Conservation (phyloP, 805 yeast species). For the Candida dajiaensis region DNA sequence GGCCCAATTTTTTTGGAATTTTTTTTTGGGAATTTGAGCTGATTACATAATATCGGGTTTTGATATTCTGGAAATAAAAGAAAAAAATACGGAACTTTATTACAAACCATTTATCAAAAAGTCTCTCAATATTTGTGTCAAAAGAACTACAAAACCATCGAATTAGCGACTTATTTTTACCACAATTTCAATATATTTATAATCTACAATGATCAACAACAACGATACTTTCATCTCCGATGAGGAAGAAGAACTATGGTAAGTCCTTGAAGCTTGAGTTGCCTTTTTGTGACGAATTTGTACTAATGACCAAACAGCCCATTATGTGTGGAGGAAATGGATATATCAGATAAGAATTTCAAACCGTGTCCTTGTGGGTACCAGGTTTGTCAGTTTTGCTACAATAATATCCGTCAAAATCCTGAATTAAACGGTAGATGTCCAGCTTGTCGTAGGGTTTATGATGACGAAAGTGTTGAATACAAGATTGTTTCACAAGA, state of each 20-base stretch:
- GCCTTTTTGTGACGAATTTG: not conserved
- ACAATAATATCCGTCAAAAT: constrained; percentile 91
- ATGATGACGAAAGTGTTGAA: constrained; percentile 90
- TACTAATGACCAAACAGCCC: constrained; percentile 47
- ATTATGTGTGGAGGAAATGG: constrained; percentile 96
- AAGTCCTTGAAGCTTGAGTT: constrained; percentile 21
- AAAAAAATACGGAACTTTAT: not conserved
- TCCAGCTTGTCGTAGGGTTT: constrained; percentile 94
- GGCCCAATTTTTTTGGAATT: constrained; percentile 9
- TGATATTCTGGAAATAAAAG: not conserved
- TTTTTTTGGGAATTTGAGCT: no score
- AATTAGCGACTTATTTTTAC: not conserved
- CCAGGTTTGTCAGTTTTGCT: constrained; percentile 97
- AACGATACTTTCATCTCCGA: constrained; percentile 29
- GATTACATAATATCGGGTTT: not conserved
- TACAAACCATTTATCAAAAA: not conserved
- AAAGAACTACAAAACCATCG: no score
- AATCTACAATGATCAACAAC: not conserved
- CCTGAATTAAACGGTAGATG: constrained; percentile 95
- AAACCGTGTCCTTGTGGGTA: constrained; percentile 99
- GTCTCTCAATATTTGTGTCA: no score
- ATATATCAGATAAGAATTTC: constrained; percentile 90
- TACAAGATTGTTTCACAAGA: constrained; percentile 80
- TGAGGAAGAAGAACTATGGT: constrained; percentile 74
- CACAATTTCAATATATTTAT: not conserved